Percentiles rank a stretch among this genome's conserved stretches.
These are phyloP conservation scores for Camellia sinensis DNA, from an alignment of 148 eudicot genomes.

Conservation along the genomic window DNA sequence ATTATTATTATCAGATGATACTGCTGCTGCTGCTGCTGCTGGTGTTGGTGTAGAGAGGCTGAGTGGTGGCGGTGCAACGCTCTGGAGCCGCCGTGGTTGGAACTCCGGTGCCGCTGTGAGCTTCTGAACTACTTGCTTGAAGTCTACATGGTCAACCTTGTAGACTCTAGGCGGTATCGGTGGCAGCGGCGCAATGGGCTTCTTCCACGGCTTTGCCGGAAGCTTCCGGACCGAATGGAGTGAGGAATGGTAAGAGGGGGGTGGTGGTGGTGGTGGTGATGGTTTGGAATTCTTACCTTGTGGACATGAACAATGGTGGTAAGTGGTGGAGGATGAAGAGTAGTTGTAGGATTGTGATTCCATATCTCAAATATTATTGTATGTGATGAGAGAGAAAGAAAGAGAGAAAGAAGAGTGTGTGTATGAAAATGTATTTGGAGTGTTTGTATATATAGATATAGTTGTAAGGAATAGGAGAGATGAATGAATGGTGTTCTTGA, in stretches of 20 bases:
- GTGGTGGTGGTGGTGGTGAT: neutral
- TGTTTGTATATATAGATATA: too few relatives aligned
- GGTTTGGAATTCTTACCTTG: neutral
- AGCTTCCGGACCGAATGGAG: constrained; percentile 26
- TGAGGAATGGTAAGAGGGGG: constrained; percentile 7
- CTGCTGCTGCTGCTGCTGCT: neutral
- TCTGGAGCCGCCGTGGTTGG: constrained; percentile 27
- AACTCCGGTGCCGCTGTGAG: constrained; percentile 46
- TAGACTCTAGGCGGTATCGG: constrained; percentile 51
- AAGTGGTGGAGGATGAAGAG: constrained; percentile 8
- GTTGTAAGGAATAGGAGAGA: too few relatives aligned
- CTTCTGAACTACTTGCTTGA: constrained; percentile 59
- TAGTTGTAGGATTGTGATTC: neutral
- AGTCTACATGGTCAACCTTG: constrained; percentile 53
- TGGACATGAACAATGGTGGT: neutral
- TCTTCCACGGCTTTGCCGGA: constrained; percentile 20
- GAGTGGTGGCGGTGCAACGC: constrained; percentile 54
- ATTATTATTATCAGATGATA: neutral
- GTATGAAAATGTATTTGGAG: too few relatives aligned
- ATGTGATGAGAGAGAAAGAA: too few relatives aligned
- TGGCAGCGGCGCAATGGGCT: constrained; percentile 27
- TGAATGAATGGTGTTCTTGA: too few relatives aligned
- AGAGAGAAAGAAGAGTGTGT: too few relatives aligned
- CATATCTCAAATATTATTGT: too few relatives aligned
- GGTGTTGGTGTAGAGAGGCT: neutral